Percentiles rank a stretch among this genome's conserved stretches.
Evolutionary conservation across 345 rosid genomes (phyloP).

Genomic region (Salix dunnii): DNA sequence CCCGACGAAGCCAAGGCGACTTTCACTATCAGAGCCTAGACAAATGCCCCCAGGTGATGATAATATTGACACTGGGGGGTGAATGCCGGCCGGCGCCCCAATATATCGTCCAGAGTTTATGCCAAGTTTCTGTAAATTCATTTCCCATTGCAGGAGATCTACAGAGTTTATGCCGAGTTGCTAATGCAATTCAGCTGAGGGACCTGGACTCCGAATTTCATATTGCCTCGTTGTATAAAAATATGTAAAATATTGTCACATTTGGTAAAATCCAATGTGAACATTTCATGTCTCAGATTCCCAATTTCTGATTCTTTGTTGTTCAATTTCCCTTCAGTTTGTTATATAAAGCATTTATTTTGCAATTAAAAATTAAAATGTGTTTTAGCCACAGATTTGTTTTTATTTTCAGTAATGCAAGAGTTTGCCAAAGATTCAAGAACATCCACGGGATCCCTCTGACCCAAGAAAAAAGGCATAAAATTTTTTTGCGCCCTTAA

Average conservation of each 20-base stretch:
- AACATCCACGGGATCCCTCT: no score
- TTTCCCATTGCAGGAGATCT: slow-evolving; percentile 50
- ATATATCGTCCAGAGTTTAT: slow-evolving; percentile 10
- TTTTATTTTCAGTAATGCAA: no score
- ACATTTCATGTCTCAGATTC: slow-evolving; percentile 40
- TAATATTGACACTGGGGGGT: slow-evolving; percentile 59
- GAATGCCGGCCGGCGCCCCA: slow-evolving; percentile 20
- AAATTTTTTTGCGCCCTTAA: no score
- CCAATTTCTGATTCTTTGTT: slow-evolving; percentile 13
- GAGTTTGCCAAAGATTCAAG: no score
- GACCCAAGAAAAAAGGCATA: no score
- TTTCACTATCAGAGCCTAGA: slow-evolving; percentile 72
- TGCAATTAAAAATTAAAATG: neutral
- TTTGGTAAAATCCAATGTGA: slow-evolving; percentile 49
- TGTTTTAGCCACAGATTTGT: neutral
- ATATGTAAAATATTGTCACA: slow-evolving; percentile 43
- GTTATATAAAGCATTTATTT: slow-evolving; percentile 18
- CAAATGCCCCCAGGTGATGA: slow-evolving; percentile 75
- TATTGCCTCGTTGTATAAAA: slow-evolving; percentile 47
- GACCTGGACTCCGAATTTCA: slow-evolving; percentile 31
- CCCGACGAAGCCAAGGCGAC: slow-evolving; percentile 51
- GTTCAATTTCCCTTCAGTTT: slow-evolving; percentile 17
- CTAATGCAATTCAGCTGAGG: slow-evolving; percentile 40
- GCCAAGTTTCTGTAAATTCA: slow-evolving; percentile 50
- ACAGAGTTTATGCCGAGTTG: slow-evolving; percentile 44